Evolutionary conservation across 345 rosid genomes (phyloP).

Genomic region (Trapa bicornis): DNA sequence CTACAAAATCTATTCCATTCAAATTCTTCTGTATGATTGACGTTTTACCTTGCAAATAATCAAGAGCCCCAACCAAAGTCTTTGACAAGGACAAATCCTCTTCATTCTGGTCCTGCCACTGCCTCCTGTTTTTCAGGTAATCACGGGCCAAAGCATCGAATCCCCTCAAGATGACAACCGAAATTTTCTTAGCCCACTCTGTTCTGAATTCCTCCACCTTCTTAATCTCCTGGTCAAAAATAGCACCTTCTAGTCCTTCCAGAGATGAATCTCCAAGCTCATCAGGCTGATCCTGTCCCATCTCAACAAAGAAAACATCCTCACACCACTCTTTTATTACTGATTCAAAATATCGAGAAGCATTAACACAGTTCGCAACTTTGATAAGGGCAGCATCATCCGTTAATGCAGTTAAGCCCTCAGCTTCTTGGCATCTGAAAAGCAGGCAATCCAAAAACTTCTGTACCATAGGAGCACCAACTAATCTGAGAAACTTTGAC

Average conservation of each 20-base stretch:
- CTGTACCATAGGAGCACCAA: conserved; percentile 46
- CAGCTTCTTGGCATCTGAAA: conserved; percentile 85
- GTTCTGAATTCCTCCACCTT: conserved; percentile 47
- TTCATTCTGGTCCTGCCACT: conserved; percentile 68
- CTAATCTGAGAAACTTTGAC: conserved; percentile 62
- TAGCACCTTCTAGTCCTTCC: conserved; percentile 24
- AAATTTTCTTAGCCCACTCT: conserved; percentile 77
- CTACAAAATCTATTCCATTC: conserved; percentile 51
- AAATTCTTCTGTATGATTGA: conserved; percentile 42
- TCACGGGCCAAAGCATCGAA: conserved; percentile 68
- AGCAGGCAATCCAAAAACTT: conserved; percentile 54
- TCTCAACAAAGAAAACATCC: conserved; percentile 74
- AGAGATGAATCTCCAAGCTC: conserved; percentile 19
- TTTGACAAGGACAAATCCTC: conserved; percentile 62
- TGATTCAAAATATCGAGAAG: conserved; percentile 51
- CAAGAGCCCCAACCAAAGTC: conserved; percentile 55
- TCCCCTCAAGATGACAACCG: conserved; percentile 62
- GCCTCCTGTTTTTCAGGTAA: conserved; percentile 67
- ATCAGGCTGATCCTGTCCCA: conserved; percentile 36
- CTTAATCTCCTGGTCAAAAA: conserved; percentile 46
- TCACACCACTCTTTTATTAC: conserved; percentile 76
- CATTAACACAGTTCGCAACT: conserved; percentile 62
- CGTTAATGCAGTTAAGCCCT: conserved; percentile 81
- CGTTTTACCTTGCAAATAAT: conserved; percentile 67
- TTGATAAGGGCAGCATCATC: conserved; percentile 68